phyloP scores from a whole-genome alignment of 768 basidiomycete species.

The Podaxis sp. region DNA sequence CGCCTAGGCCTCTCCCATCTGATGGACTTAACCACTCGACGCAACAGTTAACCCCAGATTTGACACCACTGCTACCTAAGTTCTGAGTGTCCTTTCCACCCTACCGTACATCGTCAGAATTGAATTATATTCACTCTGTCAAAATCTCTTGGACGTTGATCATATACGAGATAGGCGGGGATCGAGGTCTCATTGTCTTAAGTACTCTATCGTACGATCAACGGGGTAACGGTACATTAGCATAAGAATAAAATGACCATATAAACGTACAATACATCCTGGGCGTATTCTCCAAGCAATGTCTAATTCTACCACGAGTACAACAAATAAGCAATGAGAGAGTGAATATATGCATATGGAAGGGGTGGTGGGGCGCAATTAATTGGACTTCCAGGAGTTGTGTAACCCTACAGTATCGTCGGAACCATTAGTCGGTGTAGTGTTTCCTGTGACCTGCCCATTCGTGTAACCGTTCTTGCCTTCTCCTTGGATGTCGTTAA shows the following conservation, averaged over 20 bases:
- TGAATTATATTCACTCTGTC: slow-evolving; percentile 45
- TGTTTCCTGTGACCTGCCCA: slow-evolving; percentile 29
- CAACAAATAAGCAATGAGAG: not conserved
- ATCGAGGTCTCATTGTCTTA: too few relatives aligned
- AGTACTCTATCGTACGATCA: not conserved
- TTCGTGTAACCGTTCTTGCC: slow-evolving; percentile 22
- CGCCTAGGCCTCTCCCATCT: slow-evolving; percentile 40
- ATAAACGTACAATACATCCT: slow-evolving; percentile 13
- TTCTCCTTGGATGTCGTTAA: slow-evolving; percentile 36
- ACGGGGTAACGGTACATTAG: slow-evolving; percentile 1
- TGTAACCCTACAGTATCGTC: slow-evolving; percentile 82
- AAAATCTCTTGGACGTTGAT: slow-evolving; percentile 46
- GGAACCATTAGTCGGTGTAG: slow-evolving; percentile 46
- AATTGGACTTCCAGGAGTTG: slow-evolving; percentile 47
- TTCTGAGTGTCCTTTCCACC: slow-evolving; percentile 85
- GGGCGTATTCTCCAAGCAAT: not conserved
- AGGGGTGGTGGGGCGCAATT: not conserved
- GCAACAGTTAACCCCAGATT: slow-evolving; percentile 84
- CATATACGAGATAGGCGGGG: too few relatives aligned
- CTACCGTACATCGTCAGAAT: slow-evolving; percentile 84
- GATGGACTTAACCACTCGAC: slow-evolving; percentile 86
- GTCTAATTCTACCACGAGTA: not conserved
- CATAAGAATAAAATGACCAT: slow-evolving; percentile 3
- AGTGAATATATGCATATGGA: not conserved
- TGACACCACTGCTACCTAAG: slow-evolving; percentile 68